phyloP scores from a whole-genome alignment of 2,329 filamentous ascomycete genomes.

The Calonectria multiphialidica region DNA sequence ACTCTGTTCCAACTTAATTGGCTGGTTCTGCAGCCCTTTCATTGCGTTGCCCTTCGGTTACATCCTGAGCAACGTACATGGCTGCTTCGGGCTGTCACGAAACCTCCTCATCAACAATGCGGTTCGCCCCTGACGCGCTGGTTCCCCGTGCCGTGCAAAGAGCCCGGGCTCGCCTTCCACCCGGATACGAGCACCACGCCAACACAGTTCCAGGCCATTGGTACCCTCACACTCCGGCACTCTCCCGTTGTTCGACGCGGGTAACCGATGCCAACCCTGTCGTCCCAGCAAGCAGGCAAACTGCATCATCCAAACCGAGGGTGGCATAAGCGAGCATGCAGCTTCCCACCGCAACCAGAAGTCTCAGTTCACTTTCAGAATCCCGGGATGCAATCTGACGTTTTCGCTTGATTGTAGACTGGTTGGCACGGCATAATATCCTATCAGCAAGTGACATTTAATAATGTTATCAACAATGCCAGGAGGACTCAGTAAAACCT shows the following conservation, averaged over 20 bases:
- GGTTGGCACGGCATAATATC: neutral
- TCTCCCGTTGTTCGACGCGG: slow-evolving; percentile 38
- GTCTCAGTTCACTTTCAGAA: slow-evolving; percentile 3
- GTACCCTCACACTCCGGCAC: slow-evolving; percentile 10
- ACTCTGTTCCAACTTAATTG: slow-evolving; percentile 17
- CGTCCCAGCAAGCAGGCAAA: slow-evolving; percentile 30
- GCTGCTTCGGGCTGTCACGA: neutral
- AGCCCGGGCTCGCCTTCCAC: neutral
- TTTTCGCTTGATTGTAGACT: neutral
- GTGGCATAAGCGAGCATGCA: slow-evolving; percentile 37
- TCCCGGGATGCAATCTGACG: neutral
- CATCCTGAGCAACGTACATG: neutral
- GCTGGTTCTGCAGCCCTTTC: neutral
- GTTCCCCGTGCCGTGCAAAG: slow-evolving; percentile 8
- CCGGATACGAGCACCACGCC: slow-evolving; percentile 10
- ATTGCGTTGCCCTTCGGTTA: neutral
- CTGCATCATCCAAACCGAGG: slow-evolving; percentile 26
- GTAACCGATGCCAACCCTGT: slow-evolving; percentile 33
- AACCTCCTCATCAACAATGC: neutral
- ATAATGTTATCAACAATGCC: neutral
- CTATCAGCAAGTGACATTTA: neutral
- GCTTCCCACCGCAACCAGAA: slow-evolving; percentile 20
- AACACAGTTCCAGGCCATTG: neutral
- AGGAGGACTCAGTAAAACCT: neutral
- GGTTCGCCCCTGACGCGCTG: neutral